A percentile compares a stretch with the other conserved stretches of the same genome.
These are phyloP conservation scores for Macroventuria anomochaeta DNA, from an alignment of 2,329 filamentous ascomycete genomes.

Conservation along the genomic window DNA sequence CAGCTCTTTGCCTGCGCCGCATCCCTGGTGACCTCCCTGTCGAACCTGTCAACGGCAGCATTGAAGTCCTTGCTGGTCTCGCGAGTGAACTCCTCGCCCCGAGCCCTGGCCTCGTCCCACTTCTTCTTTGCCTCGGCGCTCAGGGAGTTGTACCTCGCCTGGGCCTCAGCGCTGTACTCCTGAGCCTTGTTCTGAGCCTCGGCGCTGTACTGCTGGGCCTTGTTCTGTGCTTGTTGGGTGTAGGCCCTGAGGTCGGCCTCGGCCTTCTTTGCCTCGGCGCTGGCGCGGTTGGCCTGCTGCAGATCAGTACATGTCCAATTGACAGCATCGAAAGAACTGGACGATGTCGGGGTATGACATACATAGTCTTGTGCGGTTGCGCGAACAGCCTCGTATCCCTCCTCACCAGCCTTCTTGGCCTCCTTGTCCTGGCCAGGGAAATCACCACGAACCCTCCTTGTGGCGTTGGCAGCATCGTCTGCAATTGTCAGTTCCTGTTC, in stretches of 20 bases:
- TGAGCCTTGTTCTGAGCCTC: constrained; percentile 17
- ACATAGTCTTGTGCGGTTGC: constrained; percentile 54
- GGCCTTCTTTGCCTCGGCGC: constrained; percentile 63
- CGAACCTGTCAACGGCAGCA: constrained; percentile 73
- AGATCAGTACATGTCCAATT: constrained; percentile 21
- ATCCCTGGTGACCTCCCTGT: constrained; percentile 79
- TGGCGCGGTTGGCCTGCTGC: constrained; percentile 48
- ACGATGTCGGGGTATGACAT: constrained; percentile 15
- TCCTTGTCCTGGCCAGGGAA: constrained; percentile 68
- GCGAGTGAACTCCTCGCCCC: constrained; percentile 56
- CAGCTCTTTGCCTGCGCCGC: constrained; percentile 83
- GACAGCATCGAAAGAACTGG: neutral
- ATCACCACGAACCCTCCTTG: constrained; percentile 70
- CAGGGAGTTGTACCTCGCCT: constrained; percentile 61
- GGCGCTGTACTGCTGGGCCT: constrained; percentile 57
- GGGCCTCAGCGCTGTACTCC: constrained; percentile 52
- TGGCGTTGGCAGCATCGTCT: constrained; percentile 79
- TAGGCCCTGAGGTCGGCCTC: constrained; percentile 62
- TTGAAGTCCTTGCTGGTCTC: constrained; percentile 58
- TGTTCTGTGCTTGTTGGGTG: constrained; percentile 64
- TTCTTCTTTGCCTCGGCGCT: constrained; percentile 64
- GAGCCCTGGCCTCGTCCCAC: constrained; percentile 64
- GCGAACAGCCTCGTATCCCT: constrained; percentile 49
- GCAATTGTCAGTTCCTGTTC: constrained; percentile 20
- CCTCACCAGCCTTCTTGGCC: constrained; percentile 69